Percentiles rank a stretch among this genome's conserved stretches.
These are phyloP conservation scores for Leishmania arabica DNA, from an alignment of 208 protist species.

Conservation along the genomic window DNA sequence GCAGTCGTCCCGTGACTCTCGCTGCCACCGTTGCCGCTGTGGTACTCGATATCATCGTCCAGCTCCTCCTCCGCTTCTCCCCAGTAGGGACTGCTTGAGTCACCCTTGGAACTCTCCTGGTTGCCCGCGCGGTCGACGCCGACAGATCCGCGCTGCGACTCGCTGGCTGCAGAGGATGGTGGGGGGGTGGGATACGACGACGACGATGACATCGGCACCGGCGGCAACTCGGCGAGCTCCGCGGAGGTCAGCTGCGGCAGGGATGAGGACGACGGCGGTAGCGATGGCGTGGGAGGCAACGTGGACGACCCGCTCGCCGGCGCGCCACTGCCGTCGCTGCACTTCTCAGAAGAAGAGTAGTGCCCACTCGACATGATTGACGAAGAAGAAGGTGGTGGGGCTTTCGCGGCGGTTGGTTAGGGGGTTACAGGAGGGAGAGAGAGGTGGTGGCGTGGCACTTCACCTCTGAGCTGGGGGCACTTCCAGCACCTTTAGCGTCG, in stretches of 20 bases:
- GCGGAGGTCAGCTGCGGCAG: slow-evolving; percentile 15
- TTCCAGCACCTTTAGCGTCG: too few species aligned
- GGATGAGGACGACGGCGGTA: background rate
- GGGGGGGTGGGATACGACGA: background rate
- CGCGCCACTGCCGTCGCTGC: background rate
- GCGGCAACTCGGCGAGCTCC: slow-evolving; percentile 19
- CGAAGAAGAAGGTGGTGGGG: background rate
- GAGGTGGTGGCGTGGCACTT: background rate
- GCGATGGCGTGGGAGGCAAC: background rate
- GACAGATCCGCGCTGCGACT: background rate
- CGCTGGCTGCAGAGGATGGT: background rate
- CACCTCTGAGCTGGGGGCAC: background rate
- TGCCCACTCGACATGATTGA: background rate
- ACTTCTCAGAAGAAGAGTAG: background rate
- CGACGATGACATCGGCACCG: slow-evolving; percentile 8
- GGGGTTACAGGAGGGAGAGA: background rate
- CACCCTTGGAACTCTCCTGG: background rate
- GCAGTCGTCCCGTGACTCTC: background rate
- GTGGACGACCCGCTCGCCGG: background rate
- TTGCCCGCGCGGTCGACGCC: background rate
- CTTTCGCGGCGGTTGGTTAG: background rate
- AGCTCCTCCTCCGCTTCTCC: background rate
- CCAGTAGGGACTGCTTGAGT: background rate
- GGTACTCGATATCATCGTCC: background rate
- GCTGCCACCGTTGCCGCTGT: background rate